Evolutionary conservation across 2,329 filamentous ascomycete genomes (phyloP).

Genomic region (Cytospora leucostoma): DNA sequence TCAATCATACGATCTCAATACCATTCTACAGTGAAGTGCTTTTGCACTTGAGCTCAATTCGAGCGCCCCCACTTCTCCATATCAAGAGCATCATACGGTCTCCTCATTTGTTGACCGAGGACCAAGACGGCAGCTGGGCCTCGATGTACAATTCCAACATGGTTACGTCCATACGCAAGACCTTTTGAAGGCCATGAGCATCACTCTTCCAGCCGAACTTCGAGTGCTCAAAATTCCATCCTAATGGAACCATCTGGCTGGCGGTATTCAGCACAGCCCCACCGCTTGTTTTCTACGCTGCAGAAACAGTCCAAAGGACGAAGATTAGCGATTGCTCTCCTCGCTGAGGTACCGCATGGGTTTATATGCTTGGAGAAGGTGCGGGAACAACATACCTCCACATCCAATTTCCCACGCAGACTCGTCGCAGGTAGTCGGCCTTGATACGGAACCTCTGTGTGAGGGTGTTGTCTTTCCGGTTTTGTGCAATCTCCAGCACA

Average conservation of each 20-base stretch:
- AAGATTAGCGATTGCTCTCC: neutral
- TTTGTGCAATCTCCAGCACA: neutral
- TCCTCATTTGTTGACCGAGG: neutral
- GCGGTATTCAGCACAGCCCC: neutral
- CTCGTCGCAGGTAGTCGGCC: neutral
- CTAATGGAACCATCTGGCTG: neutral
- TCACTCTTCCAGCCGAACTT: too few species aligned
- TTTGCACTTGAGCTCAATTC: neutral
- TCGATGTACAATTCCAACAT: neutral
- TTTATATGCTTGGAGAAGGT: too few species aligned
- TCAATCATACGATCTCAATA: neutral
- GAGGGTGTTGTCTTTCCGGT: neutral
- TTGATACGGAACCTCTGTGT: neutral
- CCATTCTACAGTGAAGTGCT: neutral
- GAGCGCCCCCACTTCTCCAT: neutral
- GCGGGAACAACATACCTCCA: neutral
- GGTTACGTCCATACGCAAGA: neutral
- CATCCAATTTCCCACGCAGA: neutral
- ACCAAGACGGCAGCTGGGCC: neutral
- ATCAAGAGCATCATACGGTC: neutral
- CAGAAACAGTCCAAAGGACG: neutral
- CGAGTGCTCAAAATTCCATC: neutral
- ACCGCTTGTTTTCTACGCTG: neutral
- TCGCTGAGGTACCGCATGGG: too few species aligned
- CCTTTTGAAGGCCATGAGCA: too few species aligned